Percentiles rank a stretch among this genome's conserved stretches.
These are phyloP conservation scores for Margaritispora aquatica DNA, from an alignment of 495 filamentous ascomycete species.

Conservation along the genomic window DNA sequence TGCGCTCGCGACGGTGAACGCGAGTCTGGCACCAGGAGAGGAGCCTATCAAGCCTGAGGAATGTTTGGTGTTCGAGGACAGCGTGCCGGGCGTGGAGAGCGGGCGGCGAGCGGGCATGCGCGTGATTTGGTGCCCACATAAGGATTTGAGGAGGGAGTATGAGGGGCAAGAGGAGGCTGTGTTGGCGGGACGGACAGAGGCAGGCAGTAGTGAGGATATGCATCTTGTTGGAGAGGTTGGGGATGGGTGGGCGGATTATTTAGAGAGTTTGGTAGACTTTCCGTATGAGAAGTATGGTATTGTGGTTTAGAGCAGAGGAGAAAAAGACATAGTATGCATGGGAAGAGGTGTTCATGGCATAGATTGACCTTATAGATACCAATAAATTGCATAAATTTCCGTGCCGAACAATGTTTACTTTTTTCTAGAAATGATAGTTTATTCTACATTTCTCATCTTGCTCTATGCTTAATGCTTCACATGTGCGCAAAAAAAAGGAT, in stretches of 20 bases:
- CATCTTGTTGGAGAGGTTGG: constrained; percentile 51
- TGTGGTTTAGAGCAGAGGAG: constrained; percentile 7
- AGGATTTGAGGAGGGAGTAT: constrained; percentile 68
- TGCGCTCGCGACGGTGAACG: constrained; percentile 81
- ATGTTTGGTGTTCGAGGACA: constrained; percentile 95
- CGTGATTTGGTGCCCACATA: constrained; percentile 89
- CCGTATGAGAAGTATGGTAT: constrained; percentile 71
- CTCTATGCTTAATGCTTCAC: no score
- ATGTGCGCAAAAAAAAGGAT: no score
- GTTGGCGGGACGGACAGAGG: constrained; percentile 72
- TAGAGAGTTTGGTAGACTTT: constrained; percentile 59
- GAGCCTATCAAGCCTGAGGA: constrained; percentile 71
- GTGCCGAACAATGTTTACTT: no score
- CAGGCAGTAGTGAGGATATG: constrained; percentile 46
- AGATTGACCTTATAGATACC: neutral
- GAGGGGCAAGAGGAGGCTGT: constrained; percentile 72
- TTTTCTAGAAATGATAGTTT: no score
- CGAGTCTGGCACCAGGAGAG: constrained; percentile 55
- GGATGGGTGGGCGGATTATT: constrained; percentile 69
- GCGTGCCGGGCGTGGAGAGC: constrained; percentile 86
- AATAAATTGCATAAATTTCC: no score
- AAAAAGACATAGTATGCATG: neutral
- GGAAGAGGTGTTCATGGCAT: no score
- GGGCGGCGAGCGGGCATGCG: constrained; percentile 91
- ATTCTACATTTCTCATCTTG: no score